Percentiles rank a stretch among this genome's conserved stretches.
phyloP scores from a whole-genome alignment of 768 basidiomycete genomes.

The Auricularia sp. region DNA sequence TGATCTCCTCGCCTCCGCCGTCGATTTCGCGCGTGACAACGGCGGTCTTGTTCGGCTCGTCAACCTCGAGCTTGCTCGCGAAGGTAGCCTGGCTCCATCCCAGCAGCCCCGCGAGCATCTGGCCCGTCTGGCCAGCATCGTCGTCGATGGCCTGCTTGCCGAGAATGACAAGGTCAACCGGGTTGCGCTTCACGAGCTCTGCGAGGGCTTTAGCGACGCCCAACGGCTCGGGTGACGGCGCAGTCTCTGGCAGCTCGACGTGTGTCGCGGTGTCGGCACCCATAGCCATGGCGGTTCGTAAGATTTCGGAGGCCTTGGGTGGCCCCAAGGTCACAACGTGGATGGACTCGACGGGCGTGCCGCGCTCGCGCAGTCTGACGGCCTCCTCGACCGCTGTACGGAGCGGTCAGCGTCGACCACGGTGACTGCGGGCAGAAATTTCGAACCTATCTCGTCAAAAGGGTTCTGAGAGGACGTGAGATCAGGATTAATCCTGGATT shows the following conservation, averaged over 20 bases:
- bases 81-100: constrained; percentile 93
- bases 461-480: constrained; percentile 57
- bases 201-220: constrained; percentile 79
- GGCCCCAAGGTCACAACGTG: constrained; percentile 93
- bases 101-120: constrained; percentile 91
- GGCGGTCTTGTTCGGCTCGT: constrained; percentile 50
- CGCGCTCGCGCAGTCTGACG: constrained; percentile 78
- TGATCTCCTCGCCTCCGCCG: constrained; percentile 80
- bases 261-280: constrained; percentile 91
- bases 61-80: constrained; percentile 76
- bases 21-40: constrained; percentile 85
- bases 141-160: constrained; percentile 99
- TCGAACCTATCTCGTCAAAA: constrained; percentile 90
- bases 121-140: constrained; percentile 89
- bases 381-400: constrained; percentile 88
- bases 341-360: constrained; percentile 58
- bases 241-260: constrained; percentile 68
- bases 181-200: constrained; percentile 57
- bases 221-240: constrained; percentile 77
- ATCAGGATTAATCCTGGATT: background rate
- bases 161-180: constrained; percentile 82
- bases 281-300: constrained; percentile 96
- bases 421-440: background rate
- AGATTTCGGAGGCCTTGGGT: constrained; percentile 75
- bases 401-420: background rate